A percentile compares a stretch with the other conserved stretches of the same genome.
Conservation (phyloP, 1,284 basidiomycete genomes). For the Ceratobasidium papillatum region DNA sequence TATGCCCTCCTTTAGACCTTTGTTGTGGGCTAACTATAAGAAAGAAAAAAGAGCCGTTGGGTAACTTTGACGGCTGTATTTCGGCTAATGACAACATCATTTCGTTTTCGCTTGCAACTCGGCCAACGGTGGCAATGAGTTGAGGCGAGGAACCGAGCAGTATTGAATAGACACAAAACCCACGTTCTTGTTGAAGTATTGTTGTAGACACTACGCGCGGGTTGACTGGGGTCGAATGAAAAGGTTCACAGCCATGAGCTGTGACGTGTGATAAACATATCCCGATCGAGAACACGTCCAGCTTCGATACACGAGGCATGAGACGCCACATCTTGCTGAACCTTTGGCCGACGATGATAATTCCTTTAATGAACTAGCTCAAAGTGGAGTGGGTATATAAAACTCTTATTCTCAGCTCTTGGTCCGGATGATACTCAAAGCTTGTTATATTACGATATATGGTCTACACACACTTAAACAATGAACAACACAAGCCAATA, state of each 20-base stretch:
- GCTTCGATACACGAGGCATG: neutral
- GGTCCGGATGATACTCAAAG: neutral
- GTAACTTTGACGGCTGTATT: neutral
- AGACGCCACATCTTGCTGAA: neutral
- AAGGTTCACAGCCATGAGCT: neutral
- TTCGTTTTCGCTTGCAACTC: constrained; percentile 15
- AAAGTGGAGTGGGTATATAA: neutral
- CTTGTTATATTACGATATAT: constrained; percentile 9
- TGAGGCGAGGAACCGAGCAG: neutral
- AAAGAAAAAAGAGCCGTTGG: neutral
- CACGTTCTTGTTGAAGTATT: constrained; percentile 8
- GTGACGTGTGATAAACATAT: constrained; percentile 1
- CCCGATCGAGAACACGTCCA: neutral
- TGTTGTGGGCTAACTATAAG: neutral
- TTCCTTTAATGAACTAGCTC: constrained; percentile 13
- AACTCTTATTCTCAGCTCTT: neutral
- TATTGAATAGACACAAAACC: neutral
- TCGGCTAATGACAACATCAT: constrained; percentile 21
- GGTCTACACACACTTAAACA: neutral
- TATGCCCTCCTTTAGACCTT: neutral
- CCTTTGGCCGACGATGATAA: constrained; percentile 2
- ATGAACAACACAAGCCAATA: constrained; percentile 10
- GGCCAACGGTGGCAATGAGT: neutral
- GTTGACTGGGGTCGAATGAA: neutral
- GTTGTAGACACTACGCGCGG: neutral